Percentiles rank a stretch among this genome's conserved stretches.
phyloP scores from a whole-genome alignment of 352 stramenopile species.

The Phytophthora pluvialis region DNA sequence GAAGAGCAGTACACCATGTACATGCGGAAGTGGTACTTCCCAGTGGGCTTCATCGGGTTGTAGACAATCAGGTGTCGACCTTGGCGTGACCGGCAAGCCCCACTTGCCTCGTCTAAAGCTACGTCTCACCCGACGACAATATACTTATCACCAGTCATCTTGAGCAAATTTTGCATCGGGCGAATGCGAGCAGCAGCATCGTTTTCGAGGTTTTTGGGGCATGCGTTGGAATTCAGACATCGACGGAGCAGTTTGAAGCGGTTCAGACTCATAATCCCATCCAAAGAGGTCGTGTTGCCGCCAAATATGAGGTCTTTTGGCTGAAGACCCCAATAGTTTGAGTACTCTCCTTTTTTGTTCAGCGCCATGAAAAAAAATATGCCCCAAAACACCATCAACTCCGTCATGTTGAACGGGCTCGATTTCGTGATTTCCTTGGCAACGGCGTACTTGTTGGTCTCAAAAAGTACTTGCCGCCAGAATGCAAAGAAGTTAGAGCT shows the following conservation, averaged over 20 bases:
- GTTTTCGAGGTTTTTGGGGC: neutral
- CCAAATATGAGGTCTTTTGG: neutral
- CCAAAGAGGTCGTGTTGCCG: neutral
- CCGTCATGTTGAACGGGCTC: neutral
- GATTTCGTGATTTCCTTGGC: neutral
- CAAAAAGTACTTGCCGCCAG: neutral
- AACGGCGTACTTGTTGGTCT: neutral
- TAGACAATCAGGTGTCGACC: neutral
- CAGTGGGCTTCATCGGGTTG: neutral
- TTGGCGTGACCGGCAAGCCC: neutral
- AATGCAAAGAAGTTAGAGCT: neutral
- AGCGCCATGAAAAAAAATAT: neutral
- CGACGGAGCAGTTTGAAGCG: neutral
- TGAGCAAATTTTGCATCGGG: neutral
- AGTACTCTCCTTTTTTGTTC: neutral
- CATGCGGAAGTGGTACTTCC: neutral
- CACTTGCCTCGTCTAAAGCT: neutral
- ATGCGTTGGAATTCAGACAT: neutral
- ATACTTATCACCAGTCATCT: neutral
- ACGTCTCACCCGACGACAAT: neutral
- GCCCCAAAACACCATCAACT: conserved; percentile 1
- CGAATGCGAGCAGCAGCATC: neutral
- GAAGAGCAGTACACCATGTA: neutral
- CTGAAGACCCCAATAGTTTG: neutral
- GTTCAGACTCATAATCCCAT: neutral